phyloP scores from a whole-genome alignment of 176 grass and related monocot genomes.

The Oryza brachyantha region DNA sequence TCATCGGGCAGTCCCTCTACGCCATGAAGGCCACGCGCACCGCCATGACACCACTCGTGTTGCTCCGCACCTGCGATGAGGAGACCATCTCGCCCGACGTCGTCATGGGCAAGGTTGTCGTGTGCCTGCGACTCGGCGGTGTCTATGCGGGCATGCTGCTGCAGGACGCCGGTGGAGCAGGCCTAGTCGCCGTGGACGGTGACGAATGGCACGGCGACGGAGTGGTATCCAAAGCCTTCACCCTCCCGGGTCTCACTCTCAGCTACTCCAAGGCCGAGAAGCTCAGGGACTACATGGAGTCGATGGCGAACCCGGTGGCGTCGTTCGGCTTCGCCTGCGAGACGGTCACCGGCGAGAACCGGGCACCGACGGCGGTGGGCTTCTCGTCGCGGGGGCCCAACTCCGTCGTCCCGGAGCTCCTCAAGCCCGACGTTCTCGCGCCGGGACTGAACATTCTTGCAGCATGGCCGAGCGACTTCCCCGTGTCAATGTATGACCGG shows the following conservation, averaged over 20 bases:
- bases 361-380: conserved; percentile 10
- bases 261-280: background rate
- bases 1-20: conserved; percentile 34
- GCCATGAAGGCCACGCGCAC: background rate
- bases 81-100: background rate
- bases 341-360: conserved; percentile 16
- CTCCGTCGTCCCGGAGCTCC: conserved; percentile 1
- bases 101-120: conserved; percentile 35
- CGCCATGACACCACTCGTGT: background rate
- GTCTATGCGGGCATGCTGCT: background rate
- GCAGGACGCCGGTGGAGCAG: conserved; percentile 28
- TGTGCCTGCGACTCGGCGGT: background rate
- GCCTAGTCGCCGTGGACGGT: background rate
- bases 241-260: conserved; percentile 28
- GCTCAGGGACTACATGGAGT: conserved; percentile 4
- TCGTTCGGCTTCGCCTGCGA: background rate
- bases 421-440: conserved; percentile 54
- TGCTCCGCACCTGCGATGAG: background rate
- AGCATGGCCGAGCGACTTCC: conserved; percentile 12
- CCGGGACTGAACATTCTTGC: conserved; percentile 55
- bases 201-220: background rate
- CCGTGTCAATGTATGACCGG: background rate
- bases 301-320: conserved; percentile 2
- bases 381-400: conserved; percentile 37
- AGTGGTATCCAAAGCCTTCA: background rate